Percentiles rank a stretch among this genome's conserved stretches.
These are phyloP conservation scores for Cercospora sp. DNA, from an alignment of 2,329 filamentous ascomycete species.

Conservation along the genomic window DNA sequence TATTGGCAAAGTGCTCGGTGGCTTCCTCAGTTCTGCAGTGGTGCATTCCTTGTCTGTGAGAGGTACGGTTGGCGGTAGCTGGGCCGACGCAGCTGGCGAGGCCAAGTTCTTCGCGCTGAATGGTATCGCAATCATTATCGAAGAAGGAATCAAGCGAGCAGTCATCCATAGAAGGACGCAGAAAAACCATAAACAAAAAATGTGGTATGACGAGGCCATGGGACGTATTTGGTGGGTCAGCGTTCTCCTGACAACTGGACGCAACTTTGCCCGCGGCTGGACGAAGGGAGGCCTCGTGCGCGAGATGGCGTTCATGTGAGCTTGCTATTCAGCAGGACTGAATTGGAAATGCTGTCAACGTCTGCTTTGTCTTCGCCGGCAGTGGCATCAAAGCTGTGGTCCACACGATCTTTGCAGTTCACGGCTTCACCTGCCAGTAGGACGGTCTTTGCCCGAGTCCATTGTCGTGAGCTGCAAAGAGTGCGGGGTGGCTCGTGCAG, in stretches of 20 bases:
- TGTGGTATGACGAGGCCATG: conserved; percentile 38
- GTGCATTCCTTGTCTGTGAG: conserved; percentile 46
- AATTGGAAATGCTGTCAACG: too few relatives aligned
- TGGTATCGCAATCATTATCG: conserved; percentile 34
- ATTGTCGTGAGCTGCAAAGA: too few relatives aligned
- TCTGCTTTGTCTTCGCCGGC: too few relatives aligned
- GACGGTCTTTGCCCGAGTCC: too few relatives aligned
- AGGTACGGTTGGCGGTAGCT: conserved; percentile 43
- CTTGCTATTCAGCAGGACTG: neutral
- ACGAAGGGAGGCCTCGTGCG: conserved; percentile 44
- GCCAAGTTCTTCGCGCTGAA: conserved; percentile 38
- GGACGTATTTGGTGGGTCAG: conserved; percentile 46
- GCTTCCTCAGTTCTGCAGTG: conserved; percentile 44
- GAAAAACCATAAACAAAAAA: conserved; percentile 20
- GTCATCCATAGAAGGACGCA: conserved; percentile 28
- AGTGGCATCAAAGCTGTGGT: too few relatives aligned
- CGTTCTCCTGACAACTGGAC: conserved; percentile 43
- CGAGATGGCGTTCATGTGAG: conserved; percentile 39
- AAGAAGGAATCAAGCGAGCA: conserved; percentile 31
- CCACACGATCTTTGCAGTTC: too few relatives aligned
- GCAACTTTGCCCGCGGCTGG: conserved; percentile 48
- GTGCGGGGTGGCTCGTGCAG: too few relatives aligned
- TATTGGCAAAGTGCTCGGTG: conserved; percentile 47
- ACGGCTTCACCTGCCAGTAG: too few relatives aligned
- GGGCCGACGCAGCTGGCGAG: conserved; percentile 36